Conservation (phyloP, 2,329 filamentous ascomycete species). For the Fusarium sterilihyphosum region DNA sequence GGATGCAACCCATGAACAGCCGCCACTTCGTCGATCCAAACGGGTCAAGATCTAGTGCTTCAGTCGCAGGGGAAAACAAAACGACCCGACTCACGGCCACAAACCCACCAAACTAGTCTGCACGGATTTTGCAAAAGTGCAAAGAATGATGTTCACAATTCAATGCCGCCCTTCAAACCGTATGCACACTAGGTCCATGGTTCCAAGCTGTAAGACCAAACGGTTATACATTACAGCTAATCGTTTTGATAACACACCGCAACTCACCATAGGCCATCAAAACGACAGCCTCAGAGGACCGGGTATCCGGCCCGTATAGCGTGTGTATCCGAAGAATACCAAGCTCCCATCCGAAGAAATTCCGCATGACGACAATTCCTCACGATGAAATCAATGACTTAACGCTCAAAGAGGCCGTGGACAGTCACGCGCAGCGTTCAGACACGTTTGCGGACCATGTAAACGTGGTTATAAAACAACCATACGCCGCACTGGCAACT, state of each 20-base stretch:
- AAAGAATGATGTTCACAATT: not conserved
- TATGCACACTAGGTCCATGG: not conserved
- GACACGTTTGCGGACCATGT: slow-evolving; percentile 6
- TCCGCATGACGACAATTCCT: slow-evolving; percentile 23
- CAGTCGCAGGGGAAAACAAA: not conserved
- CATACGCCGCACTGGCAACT: slow-evolving; percentile 1
- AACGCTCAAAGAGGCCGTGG: slow-evolving; percentile 10
- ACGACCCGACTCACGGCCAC: not conserved
- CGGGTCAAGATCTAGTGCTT: slow-evolving; percentile 29
- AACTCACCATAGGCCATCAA: slow-evolving; percentile 1
- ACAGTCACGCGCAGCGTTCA: not conserved
- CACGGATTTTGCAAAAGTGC: not conserved
- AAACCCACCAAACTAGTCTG: not conserved
- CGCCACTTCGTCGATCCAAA: slow-evolving; percentile 40
- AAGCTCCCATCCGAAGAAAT: slow-evolving; percentile 38
- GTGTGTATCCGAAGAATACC: slow-evolving; percentile 38
- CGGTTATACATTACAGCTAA: not conserved
- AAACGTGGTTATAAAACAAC: slow-evolving; percentile 10
- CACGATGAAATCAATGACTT: slow-evolving; percentile 10
- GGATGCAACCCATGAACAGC: slow-evolving; percentile 24
- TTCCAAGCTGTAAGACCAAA: not conserved
- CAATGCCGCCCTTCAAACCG: not conserved
- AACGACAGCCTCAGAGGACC: slow-evolving; percentile 6
- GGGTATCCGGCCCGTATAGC: slow-evolving; percentile 40
- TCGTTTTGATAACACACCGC: not conserved